phyloP scores from a whole-genome alignment of 352 stramenopile species.

The Pythium aquatile region DNA sequence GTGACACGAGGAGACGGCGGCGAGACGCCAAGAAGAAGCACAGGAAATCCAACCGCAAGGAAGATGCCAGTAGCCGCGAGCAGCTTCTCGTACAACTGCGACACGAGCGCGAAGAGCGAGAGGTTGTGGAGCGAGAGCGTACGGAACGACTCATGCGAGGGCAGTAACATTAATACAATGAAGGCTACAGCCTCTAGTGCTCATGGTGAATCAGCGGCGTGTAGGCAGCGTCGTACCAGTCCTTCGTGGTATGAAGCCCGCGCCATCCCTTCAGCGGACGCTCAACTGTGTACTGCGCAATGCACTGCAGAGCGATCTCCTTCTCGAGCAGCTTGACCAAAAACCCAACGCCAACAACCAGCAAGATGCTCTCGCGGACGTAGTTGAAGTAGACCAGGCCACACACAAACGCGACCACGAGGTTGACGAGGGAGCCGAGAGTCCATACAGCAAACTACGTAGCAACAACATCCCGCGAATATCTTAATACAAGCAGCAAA shows the following conservation, averaged over 20 bases:
- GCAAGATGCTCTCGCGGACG: constrained; percentile 72
- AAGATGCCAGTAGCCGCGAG: constrained; percentile 8
- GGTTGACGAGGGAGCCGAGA: constrained; percentile 64
- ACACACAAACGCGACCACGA: constrained; percentile 58
- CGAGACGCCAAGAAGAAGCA: constrained; percentile 18
- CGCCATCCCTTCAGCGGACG: constrained; percentile 69
- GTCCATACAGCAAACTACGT: constrained; percentile 67
- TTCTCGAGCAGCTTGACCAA: constrained; percentile 76
- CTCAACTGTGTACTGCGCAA: constrained; percentile 74
- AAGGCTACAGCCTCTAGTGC: constrained; percentile 8
- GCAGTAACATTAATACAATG: constrained; percentile 7
- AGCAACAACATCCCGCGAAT: neutral
- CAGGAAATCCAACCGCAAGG: constrained; percentile 5
- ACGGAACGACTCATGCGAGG: constrained; percentile 18
- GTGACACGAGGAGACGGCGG: constrained; percentile 3
- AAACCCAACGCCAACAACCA: constrained; percentile 46
- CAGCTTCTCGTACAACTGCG: constrained; percentile 14
- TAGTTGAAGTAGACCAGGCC: constrained; percentile 56
- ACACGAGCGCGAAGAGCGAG: constrained; percentile 24
- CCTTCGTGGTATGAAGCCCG: constrained; percentile 77
- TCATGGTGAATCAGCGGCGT: constrained; percentile 76
- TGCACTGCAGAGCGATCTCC: constrained; percentile 59
- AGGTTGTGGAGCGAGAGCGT: constrained; percentile 18
- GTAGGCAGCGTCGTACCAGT: constrained; percentile 87
- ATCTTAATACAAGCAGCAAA: neutral